A percentile compares a stretch with the other conserved stretches of the same genome.
Evolutionary conservation across 805 yeast genomes (phyloP).

Genomic region (Starmera amethionina): DNA sequence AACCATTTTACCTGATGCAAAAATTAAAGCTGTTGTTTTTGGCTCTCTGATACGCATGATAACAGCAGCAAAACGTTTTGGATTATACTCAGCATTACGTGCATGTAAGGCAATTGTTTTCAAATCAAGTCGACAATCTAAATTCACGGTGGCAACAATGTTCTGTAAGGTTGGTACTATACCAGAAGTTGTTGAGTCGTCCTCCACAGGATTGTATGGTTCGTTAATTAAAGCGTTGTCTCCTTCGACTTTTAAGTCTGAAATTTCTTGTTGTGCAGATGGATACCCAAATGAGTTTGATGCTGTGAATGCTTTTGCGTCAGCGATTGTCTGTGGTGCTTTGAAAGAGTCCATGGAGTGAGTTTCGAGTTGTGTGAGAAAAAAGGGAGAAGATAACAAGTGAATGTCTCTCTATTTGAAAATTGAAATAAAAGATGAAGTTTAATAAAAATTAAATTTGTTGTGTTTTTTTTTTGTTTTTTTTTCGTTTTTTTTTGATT

Average conservation of each 20-base stretch:
- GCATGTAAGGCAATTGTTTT: constrained; percentile 98
- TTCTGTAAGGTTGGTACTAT: constrained; percentile 91
- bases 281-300: constrained; percentile 19
- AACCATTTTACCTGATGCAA: constrained; percentile 99
- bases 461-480: neutral
- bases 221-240: constrained; percentile 1
- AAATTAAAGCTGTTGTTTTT: constrained; percentile 93
- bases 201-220: constrained; percentile 20
- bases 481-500: neutral
- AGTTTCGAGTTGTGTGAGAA: neutral
- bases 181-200: constrained; percentile 79
- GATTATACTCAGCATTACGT: constrained; percentile 97
- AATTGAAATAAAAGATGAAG: neutral
- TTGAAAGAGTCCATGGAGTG: constrained; percentile 16
- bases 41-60: constrained; percentile 99
- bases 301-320: constrained; percentile 19
- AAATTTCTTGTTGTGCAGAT: constrained; percentile 17
- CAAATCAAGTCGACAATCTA: constrained; percentile 91
- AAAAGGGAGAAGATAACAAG: constrained; percentile 5
- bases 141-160: constrained; percentile 94
- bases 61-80: constrained; percentile 98
- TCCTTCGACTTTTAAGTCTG: constrained; percentile 10
- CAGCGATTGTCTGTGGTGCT: constrained; percentile 19
- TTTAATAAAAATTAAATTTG: neutral
- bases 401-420: constrained; percentile 7